Conservation (phyloP, 2,329 filamentous ascomycete species). For the Clathrospora elynae region DNA sequence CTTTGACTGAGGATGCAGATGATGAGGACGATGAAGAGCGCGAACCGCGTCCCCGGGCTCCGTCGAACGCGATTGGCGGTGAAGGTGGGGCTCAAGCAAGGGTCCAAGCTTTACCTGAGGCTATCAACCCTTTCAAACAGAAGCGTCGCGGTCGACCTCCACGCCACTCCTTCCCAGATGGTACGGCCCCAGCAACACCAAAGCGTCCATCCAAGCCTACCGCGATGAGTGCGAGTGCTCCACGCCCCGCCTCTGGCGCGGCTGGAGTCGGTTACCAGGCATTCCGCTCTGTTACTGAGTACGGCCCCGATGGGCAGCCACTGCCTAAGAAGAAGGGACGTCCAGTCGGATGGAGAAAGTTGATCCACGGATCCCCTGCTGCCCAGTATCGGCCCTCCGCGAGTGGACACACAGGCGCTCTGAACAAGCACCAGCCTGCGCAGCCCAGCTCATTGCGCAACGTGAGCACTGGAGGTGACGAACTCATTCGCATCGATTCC, state of each 20-base stretch:
- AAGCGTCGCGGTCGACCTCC: slow-evolving; percentile 47
- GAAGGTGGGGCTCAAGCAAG: slow-evolving; percentile 27
- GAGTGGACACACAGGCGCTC: slow-evolving; percentile 21
- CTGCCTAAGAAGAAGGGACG: slow-evolving; percentile 54
- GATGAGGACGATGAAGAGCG: slow-evolving; percentile 45
- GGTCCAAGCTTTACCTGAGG: slow-evolving; percentile 37
- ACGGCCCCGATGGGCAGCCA: slow-evolving; percentile 43
- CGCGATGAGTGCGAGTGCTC: slow-evolving; percentile 35
- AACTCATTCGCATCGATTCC: slow-evolving; percentile 35
- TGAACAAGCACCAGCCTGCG: slow-evolving; percentile 18
- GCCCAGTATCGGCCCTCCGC: slow-evolving; percentile 30
- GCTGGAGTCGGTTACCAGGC: slow-evolving; percentile 50
- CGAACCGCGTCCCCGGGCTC: slow-evolving; percentile 19
- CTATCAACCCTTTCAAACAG: slow-evolving; percentile 40
- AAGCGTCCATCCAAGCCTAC: slow-evolving; percentile 17
- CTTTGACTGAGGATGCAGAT: slow-evolving; percentile 40
- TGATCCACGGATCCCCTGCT: slow-evolving; percentile 49
- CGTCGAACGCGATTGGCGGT: slow-evolving; percentile 27
- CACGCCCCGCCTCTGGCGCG: slow-evolving; percentile 24
- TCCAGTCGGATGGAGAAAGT: slow-evolving; percentile 57
- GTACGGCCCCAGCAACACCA: slow-evolving; percentile 22
- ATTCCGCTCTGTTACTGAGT: slow-evolving; percentile 43
- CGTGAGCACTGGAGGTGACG: slow-evolving; percentile 19
- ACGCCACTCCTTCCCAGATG: slow-evolving; percentile 35
- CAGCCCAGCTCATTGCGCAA: slow-evolving; percentile 37